Evolutionary conservation across 192 early-diverging fungal species (phyloP), one percentile per base, ranked within the genome.

Genomic region (Backusella psychrophila): DNA sequence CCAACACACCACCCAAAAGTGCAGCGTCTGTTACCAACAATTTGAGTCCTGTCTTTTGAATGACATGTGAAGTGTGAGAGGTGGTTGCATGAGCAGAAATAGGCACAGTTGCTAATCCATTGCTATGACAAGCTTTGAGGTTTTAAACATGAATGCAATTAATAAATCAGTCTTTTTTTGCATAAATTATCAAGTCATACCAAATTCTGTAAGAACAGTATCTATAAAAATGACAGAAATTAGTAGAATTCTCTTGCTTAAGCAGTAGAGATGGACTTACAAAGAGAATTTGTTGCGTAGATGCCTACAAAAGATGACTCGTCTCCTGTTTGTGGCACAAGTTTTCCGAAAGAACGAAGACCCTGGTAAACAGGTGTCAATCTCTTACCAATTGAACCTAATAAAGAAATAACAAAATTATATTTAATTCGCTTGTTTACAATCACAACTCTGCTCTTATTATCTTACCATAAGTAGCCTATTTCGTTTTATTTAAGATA

Each of bases 401-500:
- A 38, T 29, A 4, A 2, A 33, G 31, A 33, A 21, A 42, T 31
- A 23, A 36, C 33, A 17, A 41, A 31, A 69, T 11, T 14, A 23
- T 23, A 9, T 23, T 56, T 41, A 34, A 44, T 44, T 74, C 31
- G 15, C 19, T 19, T 23, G n/a, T n/a, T 29, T 52, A 34, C 5
- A n/a, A 15, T 39, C 19, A 0, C 38, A 15, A 33, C 3, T 26
- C 15, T 23, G 11, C 12, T 12, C 23, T 19, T 68, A 66, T 21
- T 49, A 69, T 42, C n/a, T 75, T 83, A 85, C 84, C 75, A 85
- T 85, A 85, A 33, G 75, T 74, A 67, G 75, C 67, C 84, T 85
- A 78, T 17, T 46, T 9, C 15, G 8, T 41, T 34, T 31, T 31
- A 19, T 34, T 36, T 7, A 49, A 49, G 19, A 31, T 69, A 38